Evolutionary conservation across 1,139 yeast genomes (phyloP).

Genomic region (Oligophagozyma castellii): DNA sequence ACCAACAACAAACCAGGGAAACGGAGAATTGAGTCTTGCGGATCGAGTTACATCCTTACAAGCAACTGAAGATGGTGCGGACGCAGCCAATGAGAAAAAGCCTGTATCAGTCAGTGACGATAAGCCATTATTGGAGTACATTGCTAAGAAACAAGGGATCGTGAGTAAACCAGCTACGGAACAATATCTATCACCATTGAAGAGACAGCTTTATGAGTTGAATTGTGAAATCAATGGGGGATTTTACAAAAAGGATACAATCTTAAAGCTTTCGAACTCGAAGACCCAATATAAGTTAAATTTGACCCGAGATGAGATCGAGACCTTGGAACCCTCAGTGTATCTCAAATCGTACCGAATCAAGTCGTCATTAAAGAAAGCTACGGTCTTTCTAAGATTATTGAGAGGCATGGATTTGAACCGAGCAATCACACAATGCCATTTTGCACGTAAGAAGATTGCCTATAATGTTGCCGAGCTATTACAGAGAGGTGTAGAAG

Average conservation of each 20-base stretch:
- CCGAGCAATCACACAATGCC: conserved; percentile 84
- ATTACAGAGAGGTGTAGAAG: conserved; percentile 57
- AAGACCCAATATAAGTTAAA: conserved; percentile 42
- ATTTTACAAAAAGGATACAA: conserved; percentile 55
- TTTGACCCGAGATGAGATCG: conserved; percentile 53
- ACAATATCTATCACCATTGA: conserved; percentile 54
- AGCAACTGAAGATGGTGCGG: no score
- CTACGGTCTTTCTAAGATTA: conserved; percentile 67
- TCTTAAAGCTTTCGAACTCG: conserved; percentile 32
- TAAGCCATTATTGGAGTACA: conserved; percentile 29
- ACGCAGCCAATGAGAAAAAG: no score
- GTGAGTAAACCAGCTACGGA: conserved; percentile 28
- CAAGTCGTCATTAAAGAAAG: conserved; percentile 78
- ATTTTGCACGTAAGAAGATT: conserved; percentile 70
- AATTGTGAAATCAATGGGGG: conserved; percentile 50
- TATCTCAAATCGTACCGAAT: conserved; percentile 66
- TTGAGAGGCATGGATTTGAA: conserved; percentile 53
- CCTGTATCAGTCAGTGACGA: no score
- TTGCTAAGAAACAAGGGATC: conserved; percentile 26
- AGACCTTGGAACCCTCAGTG: conserved; percentile 72
- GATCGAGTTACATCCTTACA: no score
- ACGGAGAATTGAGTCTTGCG: no score
- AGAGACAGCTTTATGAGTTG: conserved; percentile 45
- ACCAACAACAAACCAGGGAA: no score
- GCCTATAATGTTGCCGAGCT: conserved; percentile 69